Conservation (phyloP, 108 stramenopile species). For the Discostella pseudostelligera region DNA sequence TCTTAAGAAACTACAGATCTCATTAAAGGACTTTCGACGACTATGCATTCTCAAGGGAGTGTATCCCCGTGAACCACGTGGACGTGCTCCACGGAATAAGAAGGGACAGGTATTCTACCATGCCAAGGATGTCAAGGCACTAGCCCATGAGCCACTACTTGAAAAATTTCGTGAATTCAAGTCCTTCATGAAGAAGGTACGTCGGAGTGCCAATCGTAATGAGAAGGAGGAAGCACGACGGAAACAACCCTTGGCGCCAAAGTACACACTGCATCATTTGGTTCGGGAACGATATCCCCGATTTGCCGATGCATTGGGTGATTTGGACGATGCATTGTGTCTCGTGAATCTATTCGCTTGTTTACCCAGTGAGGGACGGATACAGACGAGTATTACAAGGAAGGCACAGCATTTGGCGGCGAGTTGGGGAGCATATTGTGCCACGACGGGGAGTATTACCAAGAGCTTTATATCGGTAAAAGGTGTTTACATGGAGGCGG, state of each 20-base stretch:
- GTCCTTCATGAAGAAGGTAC: conserved; percentile 93
- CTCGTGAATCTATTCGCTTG: conserved; percentile 92
- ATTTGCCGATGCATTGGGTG: conserved; percentile 92
- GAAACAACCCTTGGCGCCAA: conserved; percentile 71
- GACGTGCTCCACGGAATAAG: conserved; percentile 83
- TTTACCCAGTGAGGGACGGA: conserved; percentile 74
- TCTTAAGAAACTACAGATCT: conserved; percentile 90
- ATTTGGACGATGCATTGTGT: conserved; percentile 97
- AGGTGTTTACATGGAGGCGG: conserved; percentile 94
- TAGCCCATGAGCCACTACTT: conserved; percentile 97
- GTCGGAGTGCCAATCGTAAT: conserved; percentile 72
- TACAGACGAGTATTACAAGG: conserved; percentile 76
- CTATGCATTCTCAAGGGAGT: conserved; percentile 99
- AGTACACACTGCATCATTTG: conserved; percentile 94
- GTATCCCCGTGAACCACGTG: conserved; percentile 94
- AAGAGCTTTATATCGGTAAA: conserved; percentile 98
- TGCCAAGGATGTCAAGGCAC: conserved; percentile 94
- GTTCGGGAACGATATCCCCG: conserved; percentile 98
- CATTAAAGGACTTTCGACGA: conserved; percentile 96
- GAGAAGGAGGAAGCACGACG: conserved; percentile 89
- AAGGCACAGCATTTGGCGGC: conserved; percentile 82
- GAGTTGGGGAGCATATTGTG: conserved; percentile 94
- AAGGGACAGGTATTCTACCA: conserved; percentile 96
- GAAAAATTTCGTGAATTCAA: conserved; percentile 96
- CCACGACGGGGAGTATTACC: conserved; percentile 78